Conservation (phyloP, 345 rosid species). For the Citrus mangshanensis region DNA sequence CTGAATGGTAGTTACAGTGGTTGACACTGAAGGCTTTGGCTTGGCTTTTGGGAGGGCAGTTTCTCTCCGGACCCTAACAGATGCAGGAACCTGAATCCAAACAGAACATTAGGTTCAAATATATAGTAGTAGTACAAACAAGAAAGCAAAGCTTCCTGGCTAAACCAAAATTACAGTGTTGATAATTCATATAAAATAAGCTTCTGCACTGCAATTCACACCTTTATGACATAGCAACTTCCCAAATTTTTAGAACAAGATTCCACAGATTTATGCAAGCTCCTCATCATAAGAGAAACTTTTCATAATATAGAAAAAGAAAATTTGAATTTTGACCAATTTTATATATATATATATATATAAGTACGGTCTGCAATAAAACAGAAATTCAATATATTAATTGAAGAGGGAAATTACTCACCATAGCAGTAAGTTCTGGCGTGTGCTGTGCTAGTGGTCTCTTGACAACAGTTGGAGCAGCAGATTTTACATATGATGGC, state of each 20-base stretch:
- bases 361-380: background rate
- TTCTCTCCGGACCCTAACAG: constrained; percentile 93
- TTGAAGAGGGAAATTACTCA: constrained; percentile 26
- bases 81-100: constrained; percentile 80
- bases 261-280: background rate
- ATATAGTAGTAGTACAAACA: background rate
- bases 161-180: background rate
- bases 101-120: constrained; percentile 1
- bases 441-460: constrained; percentile 98
- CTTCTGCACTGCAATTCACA: background rate
- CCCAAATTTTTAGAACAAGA: background rate
- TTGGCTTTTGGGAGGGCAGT: constrained; percentile 59
- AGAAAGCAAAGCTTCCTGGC: background rate
- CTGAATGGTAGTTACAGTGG: constrained; percentile 23
- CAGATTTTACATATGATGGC: constrained; percentile 95
- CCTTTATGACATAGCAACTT: background rate
- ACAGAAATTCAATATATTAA: background rate
- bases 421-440: constrained; percentile 97
- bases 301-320: background rate
- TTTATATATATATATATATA: background rate
- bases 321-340: background rate
- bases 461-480: constrained; percentile 97
- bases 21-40: constrained; percentile 48
- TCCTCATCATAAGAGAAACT: background rate
- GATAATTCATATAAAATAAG: background rate